Evolutionary conservation across 768 basidiomycete species (phyloP).

Genomic region (Galerina marginata): DNA sequence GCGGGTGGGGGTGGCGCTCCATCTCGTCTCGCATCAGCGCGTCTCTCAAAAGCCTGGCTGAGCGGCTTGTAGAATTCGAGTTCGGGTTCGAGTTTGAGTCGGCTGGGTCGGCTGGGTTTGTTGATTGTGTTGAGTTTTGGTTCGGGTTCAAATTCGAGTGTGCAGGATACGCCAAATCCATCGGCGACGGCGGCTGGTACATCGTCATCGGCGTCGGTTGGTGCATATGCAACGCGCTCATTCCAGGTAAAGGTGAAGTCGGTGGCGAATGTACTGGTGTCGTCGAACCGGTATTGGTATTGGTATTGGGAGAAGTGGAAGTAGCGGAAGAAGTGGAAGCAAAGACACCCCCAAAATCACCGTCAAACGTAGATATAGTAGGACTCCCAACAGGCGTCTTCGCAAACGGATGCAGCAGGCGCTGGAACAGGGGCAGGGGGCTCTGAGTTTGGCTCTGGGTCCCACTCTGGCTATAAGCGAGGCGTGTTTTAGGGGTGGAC

Average conservation of each 20-base stretch:
- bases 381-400: too few relatives aligned
- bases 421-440: conserved; percentile 3
- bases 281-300: not conserved
- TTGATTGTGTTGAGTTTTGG: not conserved
- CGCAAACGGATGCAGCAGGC: not conserved
- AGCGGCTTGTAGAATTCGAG: conserved; percentile 52
- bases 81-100: not conserved
- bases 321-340: too few relatives aligned
- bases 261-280: not conserved
- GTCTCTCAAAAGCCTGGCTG: conserved; percentile 60
- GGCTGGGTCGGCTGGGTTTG: not conserved
- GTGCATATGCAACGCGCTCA: too few relatives aligned
- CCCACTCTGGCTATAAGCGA: not conserved
- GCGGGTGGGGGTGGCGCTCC: conserved; percentile 34
- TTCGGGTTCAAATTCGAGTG: not conserved
- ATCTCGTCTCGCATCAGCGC: conserved; percentile 54
- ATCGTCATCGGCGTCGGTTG: too few relatives aligned
- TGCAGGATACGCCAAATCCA: too few relatives aligned
- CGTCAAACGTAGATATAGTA: not conserved
- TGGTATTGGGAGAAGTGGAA: too few relatives aligned
- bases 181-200: too few relatives aligned
- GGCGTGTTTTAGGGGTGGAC: not conserved
- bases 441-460: not conserved
- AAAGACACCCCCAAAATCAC: too few relatives aligned
- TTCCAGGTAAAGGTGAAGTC: too few relatives aligned